Percentiles rank a stretch among this genome's conserved stretches.
Evolutionary conservation across 1,284 basidiomycete species (phyloP).

Genomic region (Melampsora americana): DNA sequence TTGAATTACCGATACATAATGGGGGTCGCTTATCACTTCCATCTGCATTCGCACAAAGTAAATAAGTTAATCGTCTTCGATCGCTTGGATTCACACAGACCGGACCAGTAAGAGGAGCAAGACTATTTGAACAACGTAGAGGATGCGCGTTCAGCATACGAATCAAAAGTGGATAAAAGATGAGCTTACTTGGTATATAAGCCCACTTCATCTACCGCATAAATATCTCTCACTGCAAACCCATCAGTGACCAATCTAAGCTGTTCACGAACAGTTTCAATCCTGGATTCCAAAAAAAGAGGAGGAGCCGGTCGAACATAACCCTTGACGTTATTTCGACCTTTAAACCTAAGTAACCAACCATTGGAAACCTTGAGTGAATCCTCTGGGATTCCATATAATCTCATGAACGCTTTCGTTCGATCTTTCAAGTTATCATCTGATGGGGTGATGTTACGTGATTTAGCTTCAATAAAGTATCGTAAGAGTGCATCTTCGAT

Average conservation of each 20-base stretch:
- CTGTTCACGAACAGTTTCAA: slow-evolving; percentile 2
- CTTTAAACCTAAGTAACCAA: slow-evolving; percentile 29
- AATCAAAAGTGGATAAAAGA: neutral
- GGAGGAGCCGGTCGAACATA: slow-evolving; percentile 14
- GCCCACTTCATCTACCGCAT: slow-evolving; percentile 23
- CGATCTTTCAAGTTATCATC: slow-evolving; percentile 38
- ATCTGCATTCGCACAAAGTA: slow-evolving; percentile 25
- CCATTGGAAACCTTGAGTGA: slow-evolving; percentile 24
- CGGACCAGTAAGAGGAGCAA: slow-evolving; percentile 25
- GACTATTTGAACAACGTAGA: slow-evolving; percentile 1
- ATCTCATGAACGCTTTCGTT: slow-evolving; percentile 29
- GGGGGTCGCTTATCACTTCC: slow-evolving; percentile 31
- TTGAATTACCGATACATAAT: slow-evolving; percentile 12
- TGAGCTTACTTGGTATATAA: slow-evolving; percentile 26
- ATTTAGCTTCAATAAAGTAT: slow-evolving; percentile 34
- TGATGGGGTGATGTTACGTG: neutral
- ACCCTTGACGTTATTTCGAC: slow-evolving; percentile 30
- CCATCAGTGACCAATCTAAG: slow-evolving; percentile 13
- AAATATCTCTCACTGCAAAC: slow-evolving; percentile 26
- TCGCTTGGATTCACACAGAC: slow-evolving; percentile 10
- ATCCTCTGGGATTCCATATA: slow-evolving; percentile 17
- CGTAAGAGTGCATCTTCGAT: slow-evolving; percentile 32
- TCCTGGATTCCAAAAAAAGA: neutral
- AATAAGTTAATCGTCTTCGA: slow-evolving; percentile 22
- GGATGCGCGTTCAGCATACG: neutral